Evolutionary conservation across 1,284 basidiomycete species (phyloP), one percentile per base, ranked within the genome.

Genomic region (Pseudozyma pruni): DNA sequence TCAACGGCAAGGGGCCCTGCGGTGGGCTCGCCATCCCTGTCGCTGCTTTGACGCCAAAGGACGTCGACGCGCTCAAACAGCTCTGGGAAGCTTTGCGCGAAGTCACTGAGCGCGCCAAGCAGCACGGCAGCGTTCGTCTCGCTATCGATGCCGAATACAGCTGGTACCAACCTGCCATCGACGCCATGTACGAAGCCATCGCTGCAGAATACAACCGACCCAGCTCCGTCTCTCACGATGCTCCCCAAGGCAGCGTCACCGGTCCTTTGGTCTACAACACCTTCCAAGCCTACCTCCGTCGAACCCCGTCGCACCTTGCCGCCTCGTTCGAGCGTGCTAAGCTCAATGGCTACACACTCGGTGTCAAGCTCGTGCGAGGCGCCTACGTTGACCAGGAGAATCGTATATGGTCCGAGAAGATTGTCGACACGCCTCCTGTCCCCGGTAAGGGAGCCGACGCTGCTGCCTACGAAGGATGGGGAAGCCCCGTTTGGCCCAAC

Each of bases 281-380:
- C 6, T 76, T 67, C 64, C 72, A 79, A 54, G 72, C 77, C 11
- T 79, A 78, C 51, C 63, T 72, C 22, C 29, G 35, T 58, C 90
- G 91, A 60, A 90, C 88, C 1, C 89, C 89, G 0, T 82, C 84
- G 22, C 89, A 93, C 66, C 86, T 96, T 17, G 84, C 84, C 0
- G 87, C 87, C 27, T 87, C 89, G 31, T 83, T 94, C 41, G 84
- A 84, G n/a, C 89, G 91, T 53, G 90, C 94, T 8, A 85, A 88
- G 64, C 83, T 82, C 42, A 85, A 89, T 72, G 86, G 87, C 40
- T 97, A 93, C 82, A 86, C 90, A 0, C 87, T 98, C 2, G 94
- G 94, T 16, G 89, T 94, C 66, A 98, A 98, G 84, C 90, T 98
- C 54, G 94, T 98, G 31, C 89, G 95, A 22, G 95, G 94, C 0